These are phyloP conservation scores for Trichosporon sp. DNA, from an alignment of 1,284 basidiomycete species.

Conservation along the genomic window DNA sequence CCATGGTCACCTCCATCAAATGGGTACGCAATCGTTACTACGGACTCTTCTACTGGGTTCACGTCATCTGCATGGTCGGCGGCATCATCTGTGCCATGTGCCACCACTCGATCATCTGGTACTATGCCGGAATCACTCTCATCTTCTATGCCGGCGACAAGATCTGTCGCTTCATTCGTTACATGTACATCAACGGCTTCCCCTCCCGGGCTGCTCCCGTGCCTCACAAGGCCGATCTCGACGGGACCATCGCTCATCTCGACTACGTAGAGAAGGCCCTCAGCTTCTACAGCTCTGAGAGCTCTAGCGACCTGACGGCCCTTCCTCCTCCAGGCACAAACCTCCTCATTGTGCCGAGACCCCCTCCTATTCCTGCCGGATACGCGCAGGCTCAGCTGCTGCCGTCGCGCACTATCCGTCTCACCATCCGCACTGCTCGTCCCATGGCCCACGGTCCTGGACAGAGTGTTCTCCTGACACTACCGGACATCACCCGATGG, in stretches of 20 bases:
- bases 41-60: constrained; percentile 68
- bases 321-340: neutral
- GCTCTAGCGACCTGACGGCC: neutral
- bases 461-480: constrained; percentile 57
- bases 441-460: constrained; percentile 68
- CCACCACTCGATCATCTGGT: constrained; percentile 60
- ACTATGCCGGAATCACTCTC: constrained; percentile 60
- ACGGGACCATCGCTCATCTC: neutral
- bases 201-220: constrained; percentile 9
- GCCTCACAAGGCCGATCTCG: neutral
- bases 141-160: constrained; percentile 64
- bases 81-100: constrained; percentile 55
- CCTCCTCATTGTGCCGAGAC: constrained; percentile 13
- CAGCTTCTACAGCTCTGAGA: constrained; percentile 2
- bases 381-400: constrained; percentile 71
- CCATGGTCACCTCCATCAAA: constrained; percentile 61
- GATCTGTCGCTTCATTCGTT: constrained; percentile 57
- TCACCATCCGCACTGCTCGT: constrained; percentile 62
- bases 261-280: constrained; percentile 7
- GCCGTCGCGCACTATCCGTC: constrained; percentile 67
- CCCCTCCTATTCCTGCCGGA: constrained; percentile 35
- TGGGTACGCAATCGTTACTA: constrained; percentile 64
- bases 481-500: constrained; percentile 64
- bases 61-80: constrained; percentile 57
- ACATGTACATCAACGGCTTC: constrained; percentile 61